Evolutionary conservation across 148 eudicot species (phyloP), one percentile per base, ranked within the genome.

Genomic region (Mesembryanthemum crystallinum): DNA sequence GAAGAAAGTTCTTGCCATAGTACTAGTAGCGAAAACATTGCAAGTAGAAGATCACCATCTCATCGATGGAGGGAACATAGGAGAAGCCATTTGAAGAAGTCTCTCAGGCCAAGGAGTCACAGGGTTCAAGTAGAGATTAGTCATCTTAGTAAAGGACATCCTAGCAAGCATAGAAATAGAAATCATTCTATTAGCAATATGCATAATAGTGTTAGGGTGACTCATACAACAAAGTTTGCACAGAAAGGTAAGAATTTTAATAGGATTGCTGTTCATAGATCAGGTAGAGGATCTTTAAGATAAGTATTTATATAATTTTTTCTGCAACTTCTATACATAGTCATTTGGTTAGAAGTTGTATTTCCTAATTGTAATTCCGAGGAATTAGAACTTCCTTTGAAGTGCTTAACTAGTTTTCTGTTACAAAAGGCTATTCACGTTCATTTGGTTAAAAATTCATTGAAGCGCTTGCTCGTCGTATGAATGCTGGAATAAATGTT

Each of bases 61-160:
- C 35, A n/a, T 47, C 57, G 58, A 47, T 45, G 72, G 72, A 69
- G 37, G 58, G 72, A 69, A 28, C 72, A 27, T 20, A 14, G 30
- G 58, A 47, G 72, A 69, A 27, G 58, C 58, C 72, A 69, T 5
- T 27, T 45, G 15, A 69, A 24, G 58, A 69, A 58, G 58, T 69
- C 72, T 47, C 37, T 69, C 47, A 69, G 18, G 58, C 72, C 72
- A 27, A 43, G 72, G 33, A 69, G 4, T 42, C 72, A 69, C 35
- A 52, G 72, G 57, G 72, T 69, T 28, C 71, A 45, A 45, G 54
- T 67, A 14, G 71, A 67, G 71, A 43, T 67, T 43, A 67, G 71
- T 42, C 30, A 9, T 43, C 30, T 27, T 0, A 54, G 58, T 47
- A 47, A 30, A 45, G 47, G 57, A 15, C 23, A 13, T 24, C 52